These are phyloP conservation scores for Colletotrichum theobromicola DNA, from an alignment of 2,329 filamentous ascomycete species.

Conservation along the genomic window DNA sequence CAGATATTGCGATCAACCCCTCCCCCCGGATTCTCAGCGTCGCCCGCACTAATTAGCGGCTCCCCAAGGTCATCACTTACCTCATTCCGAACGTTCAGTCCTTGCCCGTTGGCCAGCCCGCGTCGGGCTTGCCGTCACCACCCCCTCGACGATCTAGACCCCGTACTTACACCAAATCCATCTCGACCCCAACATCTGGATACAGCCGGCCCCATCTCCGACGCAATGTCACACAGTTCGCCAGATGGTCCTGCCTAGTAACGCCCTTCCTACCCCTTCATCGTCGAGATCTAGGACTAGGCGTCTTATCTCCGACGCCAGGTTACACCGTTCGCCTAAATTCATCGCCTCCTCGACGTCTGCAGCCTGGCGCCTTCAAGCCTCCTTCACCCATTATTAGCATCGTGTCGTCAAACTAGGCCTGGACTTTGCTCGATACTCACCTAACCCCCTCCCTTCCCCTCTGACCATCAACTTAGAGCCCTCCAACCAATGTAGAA, in stretches of 20 bases:
- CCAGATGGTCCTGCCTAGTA: background rate
- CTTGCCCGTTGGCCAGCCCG: background rate
- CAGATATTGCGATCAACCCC: background rate
- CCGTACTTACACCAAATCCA: background rate
- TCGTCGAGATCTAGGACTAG: background rate
- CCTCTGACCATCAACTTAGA: background rate
- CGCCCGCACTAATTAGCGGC: background rate
- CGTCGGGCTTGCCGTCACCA: background rate
- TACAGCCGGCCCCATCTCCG: background rate
- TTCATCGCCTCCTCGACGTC: background rate
- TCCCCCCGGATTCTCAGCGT: background rate
- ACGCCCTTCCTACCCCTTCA: background rate
- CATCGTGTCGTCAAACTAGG: background rate
- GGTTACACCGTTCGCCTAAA: background rate
- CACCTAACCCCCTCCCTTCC: background rate
- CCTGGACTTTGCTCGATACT: background rate
- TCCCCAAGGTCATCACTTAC: background rate
- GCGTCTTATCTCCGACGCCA: background rate
- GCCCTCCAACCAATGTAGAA: background rate
- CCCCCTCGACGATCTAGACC: background rate
- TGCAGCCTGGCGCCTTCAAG: background rate
- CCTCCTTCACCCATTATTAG: background rate
- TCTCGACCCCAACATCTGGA: background rate
- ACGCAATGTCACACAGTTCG: background rate
- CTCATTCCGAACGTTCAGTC: background rate